Evolutionary conservation across 2,329 filamentous ascomycete species (phyloP), one percentile per base, ranked within the genome.

Genomic region (Diplodia mutila): DNA sequence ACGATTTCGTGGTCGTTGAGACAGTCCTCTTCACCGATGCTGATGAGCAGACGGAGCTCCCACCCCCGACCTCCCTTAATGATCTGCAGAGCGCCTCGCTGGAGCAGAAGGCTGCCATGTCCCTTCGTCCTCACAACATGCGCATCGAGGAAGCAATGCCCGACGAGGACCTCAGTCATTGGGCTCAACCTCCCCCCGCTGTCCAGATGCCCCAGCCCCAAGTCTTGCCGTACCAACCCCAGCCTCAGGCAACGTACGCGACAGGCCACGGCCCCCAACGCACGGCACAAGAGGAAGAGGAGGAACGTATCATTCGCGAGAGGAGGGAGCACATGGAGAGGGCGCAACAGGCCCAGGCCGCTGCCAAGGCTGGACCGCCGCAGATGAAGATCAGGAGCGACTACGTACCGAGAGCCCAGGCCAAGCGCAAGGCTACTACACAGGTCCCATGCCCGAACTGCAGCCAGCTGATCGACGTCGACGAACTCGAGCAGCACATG

Each of bases 101-200:
- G 21, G 95, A 99, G 76, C 93, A 98, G 79, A 95, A 96, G 80
- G 96, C 94, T 67, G 91, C 91, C 79, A 91, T 95, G 75, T 96
- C 93, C 46, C 90, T 97, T 70, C 89, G 88, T 73, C 88, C 92
- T 2, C 80, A 81, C 67, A 90, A 90, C 75, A 84, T 94, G 72
- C 90, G 94, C 68, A 93, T 99, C 70, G 95, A 99, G 79, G 95
- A 99, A 83, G 93, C 94, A 6, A 92, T 97, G 86, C 95, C 95
- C 3, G 79, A 89, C 27, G 65, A 67, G 23, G 59, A 63, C 16
- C 39, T 59, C 51, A 32, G 46, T n/a, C 59, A 55, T 4, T 67
- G 49, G 51, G 37, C 12, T 29, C 57, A 67, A 27, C 39, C 64
- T 21, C 11, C 69, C 69, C 75, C 18, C 77, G 79, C 68, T 79